These are phyloP conservation scores for Leccinum subspadiceum DNA, from an alignment of 1,284 basidiomycete genomes.

Conservation along the genomic window DNA sequence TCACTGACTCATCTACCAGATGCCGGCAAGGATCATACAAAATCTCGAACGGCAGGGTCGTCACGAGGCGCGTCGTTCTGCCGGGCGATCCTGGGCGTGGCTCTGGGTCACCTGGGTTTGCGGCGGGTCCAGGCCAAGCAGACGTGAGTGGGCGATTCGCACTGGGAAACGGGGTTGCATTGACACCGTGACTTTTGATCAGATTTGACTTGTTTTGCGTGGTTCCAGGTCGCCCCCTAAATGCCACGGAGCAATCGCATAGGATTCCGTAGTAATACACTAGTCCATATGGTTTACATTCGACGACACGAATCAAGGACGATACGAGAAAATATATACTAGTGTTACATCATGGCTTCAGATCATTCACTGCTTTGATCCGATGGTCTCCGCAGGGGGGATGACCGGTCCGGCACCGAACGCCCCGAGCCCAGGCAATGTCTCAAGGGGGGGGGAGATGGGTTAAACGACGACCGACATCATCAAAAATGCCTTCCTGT, in stretches of 20 bases:
- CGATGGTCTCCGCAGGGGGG: conserved; percentile 27
- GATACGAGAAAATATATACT: conserved; percentile 5
- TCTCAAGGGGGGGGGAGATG: too few relatives aligned
- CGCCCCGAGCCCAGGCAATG: too few relatives aligned
- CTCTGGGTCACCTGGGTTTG: conserved; percentile 2
- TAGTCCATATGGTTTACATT: neutral
- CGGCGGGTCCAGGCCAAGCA: conserved; percentile 8
- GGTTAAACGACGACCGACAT: too few relatives aligned
- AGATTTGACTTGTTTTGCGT: conserved; percentile 14
- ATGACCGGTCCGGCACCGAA: conserved; percentile 29
- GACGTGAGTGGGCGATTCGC: conserved; percentile 15
- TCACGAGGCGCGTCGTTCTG: conserved; percentile 14
- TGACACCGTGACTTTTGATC: neutral
- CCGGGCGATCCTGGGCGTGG: neutral
- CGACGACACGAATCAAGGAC: conserved; percentile 1
- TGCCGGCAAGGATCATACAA: conserved; percentile 11
- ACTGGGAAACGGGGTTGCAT: neutral
- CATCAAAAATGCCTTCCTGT: too few relatives aligned
- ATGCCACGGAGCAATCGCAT: neutral
- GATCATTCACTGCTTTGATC: conserved; percentile 10
- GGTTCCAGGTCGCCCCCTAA: conserved; percentile 1
- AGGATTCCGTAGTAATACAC: conserved; percentile 1
- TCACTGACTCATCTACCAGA: neutral
- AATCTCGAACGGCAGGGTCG: conserved; percentile 29
- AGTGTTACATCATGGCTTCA: neutral